These are phyloP conservation scores for Parietaria judaica DNA, from an alignment of 306 rosid species.

Conservation along the genomic window DNA sequence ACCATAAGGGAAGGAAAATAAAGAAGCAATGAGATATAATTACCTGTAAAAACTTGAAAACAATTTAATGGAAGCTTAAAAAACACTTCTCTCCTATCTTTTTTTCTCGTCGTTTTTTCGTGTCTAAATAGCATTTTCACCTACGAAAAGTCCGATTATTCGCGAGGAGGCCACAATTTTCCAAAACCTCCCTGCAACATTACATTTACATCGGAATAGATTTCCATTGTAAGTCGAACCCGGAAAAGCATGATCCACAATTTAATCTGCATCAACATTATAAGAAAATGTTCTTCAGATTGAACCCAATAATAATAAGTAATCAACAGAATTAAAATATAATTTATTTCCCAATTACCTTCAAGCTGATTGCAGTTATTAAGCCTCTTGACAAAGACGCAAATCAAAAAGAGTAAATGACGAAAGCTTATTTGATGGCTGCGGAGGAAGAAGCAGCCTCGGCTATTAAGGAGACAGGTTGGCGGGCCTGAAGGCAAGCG, in stretches of 20 bases:
- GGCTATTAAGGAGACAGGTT: slow-evolving; percentile 66
- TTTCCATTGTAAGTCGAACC: slow-evolving; percentile 7
- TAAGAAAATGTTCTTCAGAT: neutral
- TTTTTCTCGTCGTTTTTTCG: neutral
- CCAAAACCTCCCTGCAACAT: neutral
- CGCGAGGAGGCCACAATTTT: neutral
- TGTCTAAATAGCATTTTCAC: neutral
- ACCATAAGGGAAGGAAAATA: too few species aligned
- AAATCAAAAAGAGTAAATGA: slow-evolving; percentile 21
- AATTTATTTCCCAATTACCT: slow-evolving; percentile 26
- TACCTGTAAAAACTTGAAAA: too few species aligned
- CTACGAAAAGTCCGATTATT: neutral
- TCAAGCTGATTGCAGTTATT: slow-evolving; percentile 17
- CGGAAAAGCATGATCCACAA: slow-evolving; percentile 3
- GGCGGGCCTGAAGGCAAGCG: slow-evolving; percentile 96
- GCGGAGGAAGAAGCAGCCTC: slow-evolving; percentile 82
- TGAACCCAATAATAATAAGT: neutral
- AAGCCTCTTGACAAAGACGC: slow-evolving; percentile 19
- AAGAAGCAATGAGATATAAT: too few species aligned
- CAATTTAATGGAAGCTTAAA: too few species aligned
- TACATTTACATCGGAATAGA: neutral
- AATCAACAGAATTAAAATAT: neutral
- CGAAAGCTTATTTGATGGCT: slow-evolving; percentile 40
- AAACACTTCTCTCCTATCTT: neutral
- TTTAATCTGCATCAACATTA: neutral